phyloP scores from a whole-genome alignment of 495 filamentous ascomycete genomes.

The Arthonia radiata region DNA sequence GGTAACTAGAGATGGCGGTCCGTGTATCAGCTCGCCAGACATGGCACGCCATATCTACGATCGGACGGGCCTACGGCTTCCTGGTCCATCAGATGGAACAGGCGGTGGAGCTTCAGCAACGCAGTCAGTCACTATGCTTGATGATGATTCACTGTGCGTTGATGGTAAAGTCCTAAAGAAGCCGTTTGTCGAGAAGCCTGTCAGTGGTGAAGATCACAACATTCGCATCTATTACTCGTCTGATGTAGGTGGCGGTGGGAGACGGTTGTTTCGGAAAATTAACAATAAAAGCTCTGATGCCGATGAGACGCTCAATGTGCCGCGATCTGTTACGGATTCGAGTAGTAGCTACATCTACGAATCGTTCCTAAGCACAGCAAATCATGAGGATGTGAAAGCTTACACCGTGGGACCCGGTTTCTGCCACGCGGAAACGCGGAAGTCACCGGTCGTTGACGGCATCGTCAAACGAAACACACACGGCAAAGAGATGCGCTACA shows the following conservation, averaged over 20 bases:
- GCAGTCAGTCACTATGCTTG: slow-evolving; percentile 52
- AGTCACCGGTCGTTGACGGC: slow-evolving; percentile 90
- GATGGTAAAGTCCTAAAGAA: slow-evolving; percentile 65
- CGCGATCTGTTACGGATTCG: slow-evolving; percentile 54
- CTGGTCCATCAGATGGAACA: slow-evolving; percentile 47
- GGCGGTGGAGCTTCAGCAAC: slow-evolving; percentile 30
- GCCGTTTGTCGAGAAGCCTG: slow-evolving; percentile 94
- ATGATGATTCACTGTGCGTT: slow-evolving; percentile 68
- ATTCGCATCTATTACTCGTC: slow-evolving; percentile 92
- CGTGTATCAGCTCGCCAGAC: slow-evolving; percentile 46
- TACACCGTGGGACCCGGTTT: slow-evolving; percentile 89
- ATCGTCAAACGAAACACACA: slow-evolving; percentile 87
- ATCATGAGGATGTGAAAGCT: slow-evolving; percentile 93
- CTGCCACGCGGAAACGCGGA: slow-evolving; percentile 91
- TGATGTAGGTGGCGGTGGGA: slow-evolving; percentile 61
- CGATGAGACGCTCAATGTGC: slow-evolving; percentile 46
- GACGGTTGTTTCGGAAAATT: slow-evolving; percentile 84
- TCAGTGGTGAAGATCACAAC: slow-evolving; percentile 96
- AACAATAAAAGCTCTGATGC: slow-evolving; percentile 96
- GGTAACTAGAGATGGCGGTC: slow-evolving; percentile 84
- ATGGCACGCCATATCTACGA: slow-evolving; percentile 54
- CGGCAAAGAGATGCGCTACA: slow-evolving; percentile 90
- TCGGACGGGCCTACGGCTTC: slow-evolving; percentile 53
- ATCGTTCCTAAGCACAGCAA: slow-evolving; percentile 85
- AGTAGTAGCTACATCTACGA: slow-evolving; percentile 82